Evolutionary conservation across 495 filamentous ascomycete species (phyloP).

Genomic region (Amniculicola lignicola): DNA sequence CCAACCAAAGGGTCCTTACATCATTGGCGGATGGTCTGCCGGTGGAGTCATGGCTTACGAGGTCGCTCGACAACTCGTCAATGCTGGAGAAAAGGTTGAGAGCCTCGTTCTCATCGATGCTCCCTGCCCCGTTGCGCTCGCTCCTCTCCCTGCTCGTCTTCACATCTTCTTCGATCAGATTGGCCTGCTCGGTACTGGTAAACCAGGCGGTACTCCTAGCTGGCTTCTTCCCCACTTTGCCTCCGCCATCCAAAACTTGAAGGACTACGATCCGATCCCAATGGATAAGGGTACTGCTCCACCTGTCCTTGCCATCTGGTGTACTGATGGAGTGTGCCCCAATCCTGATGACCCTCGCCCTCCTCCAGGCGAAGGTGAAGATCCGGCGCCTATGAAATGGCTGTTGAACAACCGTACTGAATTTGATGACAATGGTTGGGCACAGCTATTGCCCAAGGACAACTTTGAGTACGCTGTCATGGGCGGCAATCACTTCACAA

Average conservation of each 20-base stretch:
- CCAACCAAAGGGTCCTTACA: conserved; percentile 70
- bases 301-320: conserved; percentile 71
- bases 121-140: conserved; percentile 72
- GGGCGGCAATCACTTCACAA: conserved; percentile 68
- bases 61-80: conserved; percentile 67
- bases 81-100: conserved; percentile 65
- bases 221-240: conserved; percentile 87
- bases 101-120: conserved; percentile 79
- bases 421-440: conserved; percentile 78
- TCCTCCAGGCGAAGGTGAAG: conserved; percentile 46
- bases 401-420: conserved; percentile 73
- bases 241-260: conserved; percentile 69
- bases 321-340: conserved; percentile 75
- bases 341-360: conserved; percentile 62
- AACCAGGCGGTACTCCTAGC: conserved; percentile 60
- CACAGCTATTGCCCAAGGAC: conserved; percentile 62
- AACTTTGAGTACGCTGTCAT: conserved; percentile 63
- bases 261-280: conserved; percentile 65
- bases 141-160: conserved; percentile 71
- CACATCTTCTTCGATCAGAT: conserved; percentile 77
- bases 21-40: conserved; percentile 74
- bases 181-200: conserved; percentile 71
- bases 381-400: conserved; percentile 75
- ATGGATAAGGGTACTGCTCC: conserved; percentile 52
- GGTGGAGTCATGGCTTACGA: conserved; percentile 89